Evolutionary conservation across 176 grass and related monocot species (phyloP), one percentile per base, ranked within the genome.

Genomic region (Pontederia crassipes): DNA sequence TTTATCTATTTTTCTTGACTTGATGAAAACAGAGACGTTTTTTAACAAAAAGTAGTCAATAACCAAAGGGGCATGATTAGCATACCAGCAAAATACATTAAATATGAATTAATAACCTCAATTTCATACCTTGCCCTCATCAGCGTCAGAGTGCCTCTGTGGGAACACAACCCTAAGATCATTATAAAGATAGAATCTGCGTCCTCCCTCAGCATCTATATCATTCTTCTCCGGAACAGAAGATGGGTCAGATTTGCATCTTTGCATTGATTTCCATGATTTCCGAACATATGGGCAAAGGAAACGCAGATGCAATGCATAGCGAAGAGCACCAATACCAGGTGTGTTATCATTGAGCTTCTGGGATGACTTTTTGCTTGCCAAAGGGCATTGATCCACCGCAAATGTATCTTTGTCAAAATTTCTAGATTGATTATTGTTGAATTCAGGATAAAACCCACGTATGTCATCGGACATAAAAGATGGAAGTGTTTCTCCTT

Each of bases 151-250:
- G 51, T 98, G 93, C 29, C 93, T 80, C 51, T 98, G 93, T 46
- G 93, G 93, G 52, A 98, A 98, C 65, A 98, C 93, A 61, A 89
- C 93, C 71, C 87, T 81, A 64, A 98, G 67, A 82, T 98, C 93
- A 74, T 89, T 98, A 72, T 98, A 98, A 48, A 98, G 57, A 75
- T 88, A 98, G 71, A 80, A 98, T 54, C 82, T 78, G 57, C 84
- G 88, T 48, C 85, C 81, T 55, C 67, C 78, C 59, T 83, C 54
- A 1, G 26, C 59, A 17, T 56, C 53, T 12, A 49, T 28, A 55
- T 14, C 45, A 17, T 4, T 64, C 59, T 8, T 72, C 20, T 59
- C 40, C 1, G 45, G 73, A 59, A 75, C 62, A 54, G 84, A 67
- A 68, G 84, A 73, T 40, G 75, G 51, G 74, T 85, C 84, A 49